Evolutionary conservation across 2,329 filamentous ascomycete species (phyloP).

Genomic region (Pseudogymnoascus sp.): DNA sequence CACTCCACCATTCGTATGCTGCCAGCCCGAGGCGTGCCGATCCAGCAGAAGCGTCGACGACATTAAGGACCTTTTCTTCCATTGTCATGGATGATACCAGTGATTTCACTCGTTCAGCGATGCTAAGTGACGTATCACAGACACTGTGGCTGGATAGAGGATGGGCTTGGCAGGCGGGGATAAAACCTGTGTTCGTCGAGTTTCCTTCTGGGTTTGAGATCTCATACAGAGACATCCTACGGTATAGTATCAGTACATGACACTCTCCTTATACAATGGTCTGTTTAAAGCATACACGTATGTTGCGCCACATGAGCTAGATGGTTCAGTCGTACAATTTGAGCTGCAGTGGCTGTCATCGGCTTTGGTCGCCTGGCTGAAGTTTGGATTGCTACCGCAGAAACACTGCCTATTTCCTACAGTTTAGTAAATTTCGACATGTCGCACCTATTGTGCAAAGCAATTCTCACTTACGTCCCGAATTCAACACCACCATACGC

Average conservation of each 20-base stretch:
- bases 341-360: background rate
- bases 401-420: background rate
- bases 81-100: conserved; percentile 11
- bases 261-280: background rate
- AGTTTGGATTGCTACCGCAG: background rate
- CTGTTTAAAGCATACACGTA: background rate
- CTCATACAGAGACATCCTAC: background rate
- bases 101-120: conserved; percentile 15
- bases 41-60: conserved; percentile 13
- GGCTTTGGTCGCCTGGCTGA: background rate
- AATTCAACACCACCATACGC: background rate
- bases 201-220: background rate
- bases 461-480: background rate
- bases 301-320: background rate
- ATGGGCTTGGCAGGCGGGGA: background rate
- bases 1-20: conserved; percentile 39
- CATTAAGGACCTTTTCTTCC: conserved; percentile 7
- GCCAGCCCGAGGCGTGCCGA: conserved; percentile 19
- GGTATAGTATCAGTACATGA: background rate
- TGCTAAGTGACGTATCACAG: background rate
- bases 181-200: background rate
- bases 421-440: background rate
- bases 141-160: background rate
- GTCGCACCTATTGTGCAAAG: background rate
- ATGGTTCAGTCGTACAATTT: background rate